phyloP scores from a whole-genome alignment of 352 stramenopile genomes.

The Pythium apleroticum region DNA sequence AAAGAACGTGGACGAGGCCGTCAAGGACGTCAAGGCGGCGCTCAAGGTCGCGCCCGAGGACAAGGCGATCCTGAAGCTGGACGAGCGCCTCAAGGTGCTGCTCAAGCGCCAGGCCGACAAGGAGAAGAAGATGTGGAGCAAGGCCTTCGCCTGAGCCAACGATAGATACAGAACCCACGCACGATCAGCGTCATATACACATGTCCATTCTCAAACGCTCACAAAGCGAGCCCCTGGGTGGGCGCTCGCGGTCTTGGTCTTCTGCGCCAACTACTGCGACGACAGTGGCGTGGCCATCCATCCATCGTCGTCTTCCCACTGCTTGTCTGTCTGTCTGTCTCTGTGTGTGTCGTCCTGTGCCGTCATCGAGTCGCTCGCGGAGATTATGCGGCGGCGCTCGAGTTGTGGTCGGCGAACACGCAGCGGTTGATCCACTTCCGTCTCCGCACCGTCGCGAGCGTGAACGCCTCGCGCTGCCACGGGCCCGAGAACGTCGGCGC shows the following conservation, averaged over 20 bases:
- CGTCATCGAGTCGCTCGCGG: too few species aligned
- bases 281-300: neutral
- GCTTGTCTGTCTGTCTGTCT: neutral
- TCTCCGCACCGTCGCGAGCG: slow-evolving; percentile 74
- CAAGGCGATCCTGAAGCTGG: slow-evolving; percentile 71
- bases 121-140: slow-evolving; percentile 91
- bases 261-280: neutral
- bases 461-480: slow-evolving; percentile 76
- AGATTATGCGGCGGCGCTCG: slow-evolving; percentile 12
- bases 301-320: neutral
- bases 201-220: neutral
- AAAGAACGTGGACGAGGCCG: slow-evolving; percentile 80
- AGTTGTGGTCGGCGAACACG: slow-evolving; percentile 20
- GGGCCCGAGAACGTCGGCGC: slow-evolving; percentile 69
- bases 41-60: slow-evolving; percentile 65
- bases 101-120: slow-evolving; percentile 80
- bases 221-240: too few species aligned
- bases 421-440: slow-evolving; percentile 86
- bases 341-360: neutral
- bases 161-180: neutral
- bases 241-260: too few species aligned
- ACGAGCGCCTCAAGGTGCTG: slow-evolving; percentile 68
- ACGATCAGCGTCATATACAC: neutral
- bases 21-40: slow-evolving; percentile 58
- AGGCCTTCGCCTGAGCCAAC: slow-evolving; percentile 63